A percentile compares a stretch with the other conserved stretches of the same genome.
These are phyloP conservation scores for Thinopyrum elongatum DNA, from an alignment of 176 grass and related monocot species.

Conservation along the genomic window DNA sequence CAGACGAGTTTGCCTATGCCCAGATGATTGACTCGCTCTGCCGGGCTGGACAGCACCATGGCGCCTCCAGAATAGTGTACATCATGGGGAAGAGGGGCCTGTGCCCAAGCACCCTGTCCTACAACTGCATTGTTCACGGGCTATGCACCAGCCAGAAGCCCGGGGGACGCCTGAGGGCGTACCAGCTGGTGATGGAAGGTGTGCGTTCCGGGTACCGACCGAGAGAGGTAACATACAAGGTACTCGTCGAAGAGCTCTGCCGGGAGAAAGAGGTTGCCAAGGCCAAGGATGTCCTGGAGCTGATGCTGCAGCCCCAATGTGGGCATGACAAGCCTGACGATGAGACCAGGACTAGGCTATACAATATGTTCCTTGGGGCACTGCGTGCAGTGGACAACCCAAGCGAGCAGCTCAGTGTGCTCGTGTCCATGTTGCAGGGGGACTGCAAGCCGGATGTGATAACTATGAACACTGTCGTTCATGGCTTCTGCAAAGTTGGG, in stretches of 20 bases:
- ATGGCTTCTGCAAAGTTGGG: constrained; percentile 87
- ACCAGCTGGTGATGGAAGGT: constrained; percentile 82
- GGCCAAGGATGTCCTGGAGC: constrained; percentile 61
- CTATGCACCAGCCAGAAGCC: constrained; percentile 55
- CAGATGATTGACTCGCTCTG: constrained; percentile 88
- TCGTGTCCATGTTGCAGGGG: constrained; percentile 80
- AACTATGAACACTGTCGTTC: constrained; percentile 85
- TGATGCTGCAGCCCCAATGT: constrained; percentile 52
- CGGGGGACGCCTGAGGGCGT: constrained; percentile 51
- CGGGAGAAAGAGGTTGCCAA: constrained; percentile 64
- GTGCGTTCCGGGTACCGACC: constrained; percentile 42
- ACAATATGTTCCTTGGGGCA: constrained; percentile 82
- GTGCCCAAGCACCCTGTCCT: constrained; percentile 57
- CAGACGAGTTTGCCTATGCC: constrained; percentile 55
- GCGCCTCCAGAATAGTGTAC: constrained; percentile 76
- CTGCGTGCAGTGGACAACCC: constrained; percentile 59
- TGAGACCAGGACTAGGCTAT: constrained; percentile 53
- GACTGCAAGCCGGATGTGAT: constrained; percentile 65
- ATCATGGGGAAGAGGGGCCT: constrained; percentile 80
- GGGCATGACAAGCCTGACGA: neutral
- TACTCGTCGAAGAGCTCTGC: constrained; percentile 66
- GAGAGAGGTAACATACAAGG: constrained; percentile 63
- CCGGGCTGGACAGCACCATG: constrained; percentile 59
- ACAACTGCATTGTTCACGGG: constrained; percentile 91
- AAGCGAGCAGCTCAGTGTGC: constrained; percentile 68